phyloP scores from a whole-genome alignment of 208 protist species.

The Blastocrithidia nonstop region DNA sequence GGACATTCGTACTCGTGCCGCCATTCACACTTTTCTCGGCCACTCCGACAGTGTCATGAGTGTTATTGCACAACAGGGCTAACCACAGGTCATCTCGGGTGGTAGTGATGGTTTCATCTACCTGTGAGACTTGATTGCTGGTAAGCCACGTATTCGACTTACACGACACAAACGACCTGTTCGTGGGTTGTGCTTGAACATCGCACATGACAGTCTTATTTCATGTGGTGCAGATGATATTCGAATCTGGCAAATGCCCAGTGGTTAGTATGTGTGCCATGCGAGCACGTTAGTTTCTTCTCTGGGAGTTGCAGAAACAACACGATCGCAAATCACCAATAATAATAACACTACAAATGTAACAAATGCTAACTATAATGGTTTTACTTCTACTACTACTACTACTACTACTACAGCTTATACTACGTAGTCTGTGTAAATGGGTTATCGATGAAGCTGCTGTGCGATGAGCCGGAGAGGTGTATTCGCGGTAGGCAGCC shows the following conservation, averaged over 20 bases:
- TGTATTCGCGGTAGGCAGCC: slow-evolving; percentile 90
- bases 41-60: slow-evolving; percentile 90
- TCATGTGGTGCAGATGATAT: slow-evolving; percentile 94
- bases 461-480: slow-evolving; percentile 75
- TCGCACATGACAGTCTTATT: slow-evolving; percentile 85
- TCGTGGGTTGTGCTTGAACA: slow-evolving; percentile 80
- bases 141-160: slow-evolving; percentile 51
- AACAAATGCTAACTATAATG: neutral
- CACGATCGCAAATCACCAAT: slow-evolving; percentile 39
- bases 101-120: slow-evolving; percentile 88
- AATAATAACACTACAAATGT: slow-evolving; percentile 14
- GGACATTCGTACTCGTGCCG: slow-evolving; percentile 73
- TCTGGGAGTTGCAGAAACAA: slow-evolving; percentile 37
- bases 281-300: slow-evolving; percentile 49
- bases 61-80: slow-evolving; percentile 70
- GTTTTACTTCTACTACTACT: neutral
- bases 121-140: slow-evolving; percentile 85
- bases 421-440: slow-evolving; percentile 5
- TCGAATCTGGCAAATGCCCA: slow-evolving; percentile 93
- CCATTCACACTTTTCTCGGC: slow-evolving; percentile 82
- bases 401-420: neutral
- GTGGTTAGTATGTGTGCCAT: slow-evolving; percentile 92
- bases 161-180: slow-evolving; percentile 99
- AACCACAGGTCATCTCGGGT: slow-evolving; percentile 90
- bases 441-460: slow-evolving; percentile 70